Evolutionary conservation across 257 asterid genomes (phyloP).

Genomic region (Penstemon eatonii): DNA sequence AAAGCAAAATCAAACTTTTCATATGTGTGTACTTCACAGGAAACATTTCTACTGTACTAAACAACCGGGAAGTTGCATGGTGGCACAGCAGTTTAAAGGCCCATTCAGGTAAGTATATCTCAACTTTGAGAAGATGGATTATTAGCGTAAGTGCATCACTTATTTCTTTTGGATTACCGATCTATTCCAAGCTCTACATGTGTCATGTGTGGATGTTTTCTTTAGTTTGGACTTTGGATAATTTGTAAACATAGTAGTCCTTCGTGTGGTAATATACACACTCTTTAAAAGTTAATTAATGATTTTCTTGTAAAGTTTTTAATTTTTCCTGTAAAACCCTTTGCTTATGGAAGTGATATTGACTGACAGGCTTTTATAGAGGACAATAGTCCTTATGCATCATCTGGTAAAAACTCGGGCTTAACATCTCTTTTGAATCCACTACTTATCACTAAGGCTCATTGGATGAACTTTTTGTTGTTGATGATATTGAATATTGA

Average conservation of each 20-base stretch:
- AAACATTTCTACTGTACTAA: conserved; percentile 56
- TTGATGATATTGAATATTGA: too few species aligned
- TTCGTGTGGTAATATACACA: not conserved
- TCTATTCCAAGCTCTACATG: not conserved
- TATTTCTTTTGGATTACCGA: not conserved
- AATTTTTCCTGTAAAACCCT: not conserved
- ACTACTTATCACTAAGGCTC: too few species aligned
- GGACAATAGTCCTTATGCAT: conserved; percentile 74
- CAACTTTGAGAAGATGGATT: conserved; percentile 6
- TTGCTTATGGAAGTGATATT: not conserved
- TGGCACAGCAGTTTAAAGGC: conserved; percentile 86
- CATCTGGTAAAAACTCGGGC: conserved; percentile 37
- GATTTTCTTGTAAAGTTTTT: not conserved
- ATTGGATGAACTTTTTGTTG: too few species aligned
- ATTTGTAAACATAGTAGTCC: not conserved
- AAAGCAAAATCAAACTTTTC: not conserved
- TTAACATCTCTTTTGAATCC: too few species aligned
- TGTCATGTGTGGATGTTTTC: not conserved
- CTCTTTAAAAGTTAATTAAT: not conserved
- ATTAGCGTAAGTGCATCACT: conserved; percentile 1
- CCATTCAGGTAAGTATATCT: conserved; percentile 55
- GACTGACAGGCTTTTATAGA: conserved; percentile 54
- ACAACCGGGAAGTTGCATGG: conserved; percentile 87
- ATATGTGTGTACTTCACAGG: conserved; percentile 36
- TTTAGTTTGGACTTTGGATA: not conserved